phyloP scores from a whole-genome alignment of 768 basidiomycete species.

The Tulasnella sp. region DNA sequence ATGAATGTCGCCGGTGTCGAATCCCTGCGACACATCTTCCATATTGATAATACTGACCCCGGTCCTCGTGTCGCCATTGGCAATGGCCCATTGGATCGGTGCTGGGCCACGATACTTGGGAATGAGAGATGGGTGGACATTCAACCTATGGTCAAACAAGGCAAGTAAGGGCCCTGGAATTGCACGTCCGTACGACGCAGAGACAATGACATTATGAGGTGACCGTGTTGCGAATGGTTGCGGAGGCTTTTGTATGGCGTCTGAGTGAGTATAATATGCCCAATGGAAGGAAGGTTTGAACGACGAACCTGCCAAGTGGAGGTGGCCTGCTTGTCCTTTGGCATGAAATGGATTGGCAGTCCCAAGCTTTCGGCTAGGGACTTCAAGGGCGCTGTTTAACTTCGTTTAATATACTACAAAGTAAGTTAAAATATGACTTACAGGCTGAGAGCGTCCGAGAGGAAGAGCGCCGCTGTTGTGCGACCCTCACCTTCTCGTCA shows the following conservation, averaged over 20 bases:
- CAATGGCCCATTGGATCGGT: conserved; percentile 73
- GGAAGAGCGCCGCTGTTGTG: conserved; percentile 41
- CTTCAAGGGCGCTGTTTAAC: conserved; percentile 56
- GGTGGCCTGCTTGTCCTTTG: conserved; percentile 46
- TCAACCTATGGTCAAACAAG: conserved; percentile 57
- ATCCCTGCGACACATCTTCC: conserved; percentile 49
- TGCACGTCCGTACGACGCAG: conserved; percentile 86
- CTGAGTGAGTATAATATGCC: not conserved
- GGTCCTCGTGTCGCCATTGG: conserved; percentile 52
- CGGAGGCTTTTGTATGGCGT: conserved; percentile 31
- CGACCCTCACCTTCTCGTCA: conserved; percentile 50
- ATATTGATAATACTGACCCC: conserved; percentile 76
- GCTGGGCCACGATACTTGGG: conserved; percentile 83
- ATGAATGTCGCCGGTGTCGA: conserved; percentile 71
- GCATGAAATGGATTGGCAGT: conserved; percentile 49
- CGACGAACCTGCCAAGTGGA: conserved; percentile 48
- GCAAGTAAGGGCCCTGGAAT: conserved; percentile 49
- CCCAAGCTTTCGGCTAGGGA: conserved; percentile 39
- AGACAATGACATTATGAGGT: conserved; percentile 53
- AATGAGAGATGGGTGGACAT: conserved; percentile 82
- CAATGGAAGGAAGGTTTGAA: not conserved
- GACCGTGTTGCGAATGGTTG: conserved; percentile 27
- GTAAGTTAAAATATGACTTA: not conserved
- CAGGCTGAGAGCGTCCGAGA: conserved; percentile 32
- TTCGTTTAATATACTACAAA: not conserved